These are phyloP conservation scores for Sphenostylis stenocarpa DNA, from an alignment of 306 rosid genomes.

Conservation along the genomic window DNA sequence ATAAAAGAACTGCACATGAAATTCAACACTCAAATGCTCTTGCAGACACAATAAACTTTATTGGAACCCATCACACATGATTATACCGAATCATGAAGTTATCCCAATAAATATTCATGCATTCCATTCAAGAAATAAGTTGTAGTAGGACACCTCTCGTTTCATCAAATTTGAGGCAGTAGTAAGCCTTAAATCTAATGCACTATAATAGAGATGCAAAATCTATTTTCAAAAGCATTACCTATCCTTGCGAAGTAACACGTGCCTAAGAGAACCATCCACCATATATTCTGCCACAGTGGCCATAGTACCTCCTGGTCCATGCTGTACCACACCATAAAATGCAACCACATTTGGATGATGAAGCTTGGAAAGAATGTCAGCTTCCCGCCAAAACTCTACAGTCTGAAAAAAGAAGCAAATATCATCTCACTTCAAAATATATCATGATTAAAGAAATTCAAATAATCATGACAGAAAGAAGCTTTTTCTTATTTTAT, in stretches of 20 bases:
- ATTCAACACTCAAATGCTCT: slow-evolving; percentile 9
- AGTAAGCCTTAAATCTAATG: not conserved
- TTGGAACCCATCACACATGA: not conserved
- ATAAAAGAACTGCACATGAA: not conserved
- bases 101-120: slow-evolving; percentile 13
- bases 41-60: slow-evolving; percentile 14
- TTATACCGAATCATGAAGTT: slow-evolving; percentile 19
- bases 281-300: slow-evolving; percentile 93
- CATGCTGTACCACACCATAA: slow-evolving; percentile 96
- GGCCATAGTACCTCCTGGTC: slow-evolving; percentile 91
- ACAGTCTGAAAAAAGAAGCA: slow-evolving; percentile 53
- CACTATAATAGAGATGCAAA: slow-evolving; percentile 30
- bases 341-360: slow-evolving; percentile 98
- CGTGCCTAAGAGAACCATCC: slow-evolving; percentile 89
- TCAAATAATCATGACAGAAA: not conserved
- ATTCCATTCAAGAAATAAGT: slow-evolving; percentile 13
- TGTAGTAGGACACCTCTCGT: not conserved
- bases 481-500: slow-evolving; percentile 5
- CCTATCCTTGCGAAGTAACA: slow-evolving; percentile 89
- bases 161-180: slow-evolving; percentile 9
- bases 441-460: not conserved
- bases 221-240: slow-evolving; percentile 34
- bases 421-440: slow-evolving; percentile 22
- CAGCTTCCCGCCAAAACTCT: slow-evolving; percentile 99
- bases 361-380: slow-evolving; percentile 93